These are phyloP conservation scores for Scedosporium boydii DNA, from an alignment of 2,329 filamentous ascomycete species.

Conservation along the genomic window DNA sequence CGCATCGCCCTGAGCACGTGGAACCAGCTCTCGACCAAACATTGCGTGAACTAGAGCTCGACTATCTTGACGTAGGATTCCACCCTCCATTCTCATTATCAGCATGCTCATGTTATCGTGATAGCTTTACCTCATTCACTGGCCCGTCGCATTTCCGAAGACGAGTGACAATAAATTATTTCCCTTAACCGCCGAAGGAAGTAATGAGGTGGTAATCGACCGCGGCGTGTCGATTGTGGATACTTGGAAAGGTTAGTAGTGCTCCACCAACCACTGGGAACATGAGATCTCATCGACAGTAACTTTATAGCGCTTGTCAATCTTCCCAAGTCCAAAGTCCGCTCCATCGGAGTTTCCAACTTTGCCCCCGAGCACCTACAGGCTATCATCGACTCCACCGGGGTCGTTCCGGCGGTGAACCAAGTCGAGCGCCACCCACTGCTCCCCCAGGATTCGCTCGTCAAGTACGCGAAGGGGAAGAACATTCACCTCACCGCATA, in stretches of 20 bases:
- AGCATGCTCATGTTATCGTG: neutral
- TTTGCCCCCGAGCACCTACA: constrained; percentile 54
- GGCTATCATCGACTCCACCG: constrained; percentile 44
- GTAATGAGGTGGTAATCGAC: constrained; percentile 29
- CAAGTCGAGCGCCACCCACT: constrained; percentile 62
- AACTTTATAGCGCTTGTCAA: constrained; percentile 33
- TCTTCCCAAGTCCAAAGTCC: constrained; percentile 51
- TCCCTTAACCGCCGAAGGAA: constrained; percentile 29
- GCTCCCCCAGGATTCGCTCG: constrained; percentile 45
- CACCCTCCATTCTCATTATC: neutral
- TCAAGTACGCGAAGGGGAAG: constrained; percentile 52
- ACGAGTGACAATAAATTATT: constrained; percentile 29
- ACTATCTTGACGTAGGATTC: constrained; percentile 43
- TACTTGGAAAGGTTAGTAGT: constrained; percentile 30
- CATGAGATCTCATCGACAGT: neutral
- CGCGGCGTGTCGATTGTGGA: constrained; percentile 29
- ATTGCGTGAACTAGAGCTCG: constrained; percentile 43
- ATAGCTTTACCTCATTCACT: constrained; percentile 53
- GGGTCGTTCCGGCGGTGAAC: constrained; percentile 53
- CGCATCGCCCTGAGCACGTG: constrained; percentile 52
- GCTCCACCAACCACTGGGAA: neutral
- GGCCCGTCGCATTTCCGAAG: constrained; percentile 40
- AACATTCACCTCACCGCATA: constrained; percentile 59
- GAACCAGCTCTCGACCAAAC: constrained; percentile 45
- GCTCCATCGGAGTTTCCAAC: constrained; percentile 65